Base-by-base conservation (phyloP, 805 yeast genomes). In the Metschnikowia corniflorae region DNA sequence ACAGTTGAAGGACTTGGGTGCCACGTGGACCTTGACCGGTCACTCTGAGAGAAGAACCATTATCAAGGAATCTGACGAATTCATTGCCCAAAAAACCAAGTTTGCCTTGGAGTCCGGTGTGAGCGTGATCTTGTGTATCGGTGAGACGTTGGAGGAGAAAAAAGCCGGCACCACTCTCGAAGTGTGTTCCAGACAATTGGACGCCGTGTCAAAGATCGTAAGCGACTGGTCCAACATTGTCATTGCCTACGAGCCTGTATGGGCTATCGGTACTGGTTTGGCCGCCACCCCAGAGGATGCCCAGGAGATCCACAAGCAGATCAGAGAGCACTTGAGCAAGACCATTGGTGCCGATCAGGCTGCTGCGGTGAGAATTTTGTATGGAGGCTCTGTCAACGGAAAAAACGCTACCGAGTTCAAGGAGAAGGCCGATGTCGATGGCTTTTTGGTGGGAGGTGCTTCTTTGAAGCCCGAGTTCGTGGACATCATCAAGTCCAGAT, bases 211-310 rank as follows among this genome's bases (percentile, higher is more conserved):
- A 58, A 83, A 79, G 62, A 73, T 82, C 44, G 81, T 87, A 47
- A 60, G 65, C 42, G 97, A 89, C 80, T 91, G 97, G 97, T 57
- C 83, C 48, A 76, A 85, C 67, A 75, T 93, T 52, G 97, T 93
- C 50, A 71, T 93, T 65, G 98, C 98, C 59, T 93, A 93, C 74
- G 98, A 93, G 75, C 98, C 98, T 57, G 96, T 93, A 53, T 93
- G 98, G 98, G 98, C 98, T 57, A 93, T 93, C 57, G 98, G 98
- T 67, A 89, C 97, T 55, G 98, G 98, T 62, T 80, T 93, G 61
- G 96, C 97, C 57, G 97, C 98, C 46, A 93, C 98, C 55, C 88
- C 98, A 53, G 86, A 84, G 53, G 98, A 93, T 63, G 98, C 98
- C 53, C 96, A 93, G 75, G 87, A 82, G 52, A 86, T 93, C 59